Evolutionary conservation across 805 yeast species (phyloP).

Genomic region (Tetrapisispora arboricola): DNA sequence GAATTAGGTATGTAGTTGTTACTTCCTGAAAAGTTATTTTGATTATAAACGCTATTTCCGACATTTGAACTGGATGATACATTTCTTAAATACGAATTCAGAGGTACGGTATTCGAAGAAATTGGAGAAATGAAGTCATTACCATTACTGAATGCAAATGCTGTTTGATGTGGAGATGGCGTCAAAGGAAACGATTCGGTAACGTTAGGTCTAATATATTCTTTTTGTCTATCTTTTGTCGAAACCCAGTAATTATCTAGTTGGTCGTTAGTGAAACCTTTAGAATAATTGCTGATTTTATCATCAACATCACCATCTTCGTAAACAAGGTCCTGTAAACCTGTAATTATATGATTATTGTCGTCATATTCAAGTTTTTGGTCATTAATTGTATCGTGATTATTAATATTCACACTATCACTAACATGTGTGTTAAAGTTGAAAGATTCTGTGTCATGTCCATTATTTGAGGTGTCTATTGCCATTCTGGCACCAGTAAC

Average conservation of each 20-base stretch:
- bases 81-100: slow-evolving; percentile 2
- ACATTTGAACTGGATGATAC: not conserved
- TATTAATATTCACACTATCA: too few relatives aligned
- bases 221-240: slow-evolving; percentile 5
- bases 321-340: slow-evolving; percentile 26
- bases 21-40: not conserved
- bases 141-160: slow-evolving; percentile 2
- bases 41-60: not conserved
- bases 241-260: slow-evolving; percentile 27
- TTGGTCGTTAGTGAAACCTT: slow-evolving; percentile 28
- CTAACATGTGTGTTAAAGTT: too few relatives aligned
- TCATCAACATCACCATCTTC: slow-evolving; percentile 25
- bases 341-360: slow-evolving; percentile 23
- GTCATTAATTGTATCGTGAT: slow-evolving; percentile 5
- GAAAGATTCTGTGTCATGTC: slow-evolving; percentile 1
- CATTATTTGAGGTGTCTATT: not conserved
- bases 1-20: not conserved
- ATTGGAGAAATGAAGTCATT: slow-evolving; percentile 5
- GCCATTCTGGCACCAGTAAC: not conserved
- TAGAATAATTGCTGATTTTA: slow-evolving; percentile 22
- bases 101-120: not conserved
- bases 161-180: not conserved
- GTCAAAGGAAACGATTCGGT: not conserved
- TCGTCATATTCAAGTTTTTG: slow-evolving; percentile 24
- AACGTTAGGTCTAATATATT: not conserved